A percentile compares a stretch with the other conserved stretches of the same genome.
phyloP scores from a whole-genome alignment of 352 stramenopile genomes.

The Phytophthora macrochlamydospora region DNA sequence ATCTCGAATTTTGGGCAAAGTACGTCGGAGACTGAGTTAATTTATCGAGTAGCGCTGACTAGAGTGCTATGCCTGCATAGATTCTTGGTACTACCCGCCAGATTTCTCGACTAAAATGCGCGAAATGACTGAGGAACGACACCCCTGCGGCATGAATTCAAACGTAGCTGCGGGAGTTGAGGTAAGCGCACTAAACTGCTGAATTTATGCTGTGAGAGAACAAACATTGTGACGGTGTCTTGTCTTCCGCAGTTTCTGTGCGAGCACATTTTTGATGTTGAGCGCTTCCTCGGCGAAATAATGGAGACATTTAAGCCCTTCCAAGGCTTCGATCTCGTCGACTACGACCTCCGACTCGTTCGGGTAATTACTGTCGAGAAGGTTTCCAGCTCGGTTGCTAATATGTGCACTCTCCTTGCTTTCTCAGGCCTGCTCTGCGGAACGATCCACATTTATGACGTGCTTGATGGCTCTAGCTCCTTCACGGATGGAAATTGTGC shows the following conservation, averaged over 20 bases:
- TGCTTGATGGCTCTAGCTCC: conserved; percentile 46
- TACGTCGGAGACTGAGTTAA: conserved; percentile 3
- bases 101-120: conserved; percentile 47
- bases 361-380: conserved; percentile 28
- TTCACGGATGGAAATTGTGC: not conserved
- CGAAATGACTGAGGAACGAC: conserved; percentile 7
- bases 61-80: conserved; percentile 9
- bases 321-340: conserved; percentile 46
- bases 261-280: conserved; percentile 63
- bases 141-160: not conserved
- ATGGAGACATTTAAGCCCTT: conserved; percentile 49
- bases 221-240: not conserved
- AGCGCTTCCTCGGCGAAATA: conserved; percentile 57
- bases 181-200: conserved; percentile 6
- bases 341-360: conserved; percentile 68
- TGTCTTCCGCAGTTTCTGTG: conserved; percentile 30
- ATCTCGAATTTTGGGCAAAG: conserved; percentile 37
- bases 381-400: not conserved
- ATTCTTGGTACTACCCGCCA: conserved; percentile 46
- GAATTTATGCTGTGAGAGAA: no score
- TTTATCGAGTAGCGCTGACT: not conserved
- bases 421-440: conserved; percentile 25
- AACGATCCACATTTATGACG: conserved; percentile 55
- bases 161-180: conserved; percentile 13
- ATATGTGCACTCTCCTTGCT: not conserved